Base-by-base conservation (phyloP, 2,329 filamentous ascomycete genomes). In the Pseudogymnoascus sp. region DNA sequence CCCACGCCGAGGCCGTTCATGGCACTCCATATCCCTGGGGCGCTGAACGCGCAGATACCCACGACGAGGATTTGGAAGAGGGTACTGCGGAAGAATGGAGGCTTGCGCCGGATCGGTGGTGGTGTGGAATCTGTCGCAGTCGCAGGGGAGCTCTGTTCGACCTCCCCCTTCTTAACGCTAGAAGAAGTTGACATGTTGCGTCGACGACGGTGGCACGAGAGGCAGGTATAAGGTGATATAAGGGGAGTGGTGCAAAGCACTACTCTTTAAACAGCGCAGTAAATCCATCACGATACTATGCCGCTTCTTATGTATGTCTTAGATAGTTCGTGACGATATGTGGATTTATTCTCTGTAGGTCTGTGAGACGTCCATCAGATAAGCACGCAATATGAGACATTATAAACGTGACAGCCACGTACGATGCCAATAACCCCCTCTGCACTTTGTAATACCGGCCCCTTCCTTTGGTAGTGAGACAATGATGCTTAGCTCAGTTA, bases 1-100 rank as follows among this genome's bases (percentile, higher is more conserved):
- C 74, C 75, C 2, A 73, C 75, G 2, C 75, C 75, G 0, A 76
- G 67, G 5, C 70, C 71, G 45, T 75, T 75, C 64, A 77, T 73
- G 13, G 75, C 75, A 61, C 68, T 71, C 75, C 75, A 77, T 63
- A 75, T 73, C 3, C 73, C 74, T 2, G 72, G 73, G 1, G 73
- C 74, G 7, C 70, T 73, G 61, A 75, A 75, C n/a, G 73, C 72
- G 35, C 71, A 72, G 6, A 70, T 67, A 21, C 73, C 71, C n/a
- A 73, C 72, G 2, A 75, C 63, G n/a, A 70, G 64, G 61, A 74
- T 74, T 63, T 75, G 73, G 58, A 74, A 74, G 23, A 52, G 45
- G n/a, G 45, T 52, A 30, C 45, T 52, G 26, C 45, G 45, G 10
- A 30, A 52, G 45, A 52, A 52, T 18, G 45, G 45, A 30, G 45